These are phyloP conservation scores for Mucor mucedo DNA, from an alignment of 371 early-diverging fungal species.

Conservation along the genomic window DNA sequence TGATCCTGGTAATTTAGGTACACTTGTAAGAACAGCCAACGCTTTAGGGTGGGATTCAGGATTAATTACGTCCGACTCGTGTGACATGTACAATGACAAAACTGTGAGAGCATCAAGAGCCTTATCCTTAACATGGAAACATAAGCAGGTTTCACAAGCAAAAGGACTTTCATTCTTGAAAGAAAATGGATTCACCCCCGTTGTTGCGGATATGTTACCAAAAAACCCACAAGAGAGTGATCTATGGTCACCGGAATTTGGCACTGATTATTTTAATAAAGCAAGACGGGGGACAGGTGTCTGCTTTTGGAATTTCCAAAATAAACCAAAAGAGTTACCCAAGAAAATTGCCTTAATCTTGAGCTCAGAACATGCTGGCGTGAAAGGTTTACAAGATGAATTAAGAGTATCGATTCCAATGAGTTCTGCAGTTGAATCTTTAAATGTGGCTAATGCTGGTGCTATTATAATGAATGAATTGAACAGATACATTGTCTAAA, in stretches of 20 bases:
- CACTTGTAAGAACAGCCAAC: conserved; percentile 56
- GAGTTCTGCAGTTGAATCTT: conserved; percentile 53
- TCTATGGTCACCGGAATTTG: conserved; percentile 38
- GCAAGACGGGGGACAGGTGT: conserved; percentile 24
- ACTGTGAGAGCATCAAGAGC: conserved; percentile 58
- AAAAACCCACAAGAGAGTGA: conserved; percentile 1
- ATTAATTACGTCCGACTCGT: conserved; percentile 49
- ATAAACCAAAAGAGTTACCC: conserved; percentile 27
- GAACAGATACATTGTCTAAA: conserved; percentile 39
- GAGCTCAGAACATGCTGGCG: conserved; percentile 60
- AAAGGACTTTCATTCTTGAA: conserved; percentile 37
- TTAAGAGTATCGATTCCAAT: conserved; percentile 64
- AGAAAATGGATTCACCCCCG: conserved; percentile 44
- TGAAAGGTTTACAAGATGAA: conserved; percentile 37
- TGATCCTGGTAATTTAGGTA: conserved; percentile 63
- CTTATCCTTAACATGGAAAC: conserved; percentile 50
- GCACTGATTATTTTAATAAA: not conserved
- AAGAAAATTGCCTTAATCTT: conserved; percentile 56
- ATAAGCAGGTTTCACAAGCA: conserved; percentile 22
- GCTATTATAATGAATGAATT: conserved; percentile 63
- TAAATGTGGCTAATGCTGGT: conserved; percentile 61
- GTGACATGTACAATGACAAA: conserved; percentile 62
- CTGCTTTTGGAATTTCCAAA: conserved; percentile 42
- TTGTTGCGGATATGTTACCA: conserved; percentile 63
- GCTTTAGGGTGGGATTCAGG: conserved; percentile 61